phyloP scores from a whole-genome alignment of 495 filamentous ascomycete species.

The Penicillium fimorum region DNA sequence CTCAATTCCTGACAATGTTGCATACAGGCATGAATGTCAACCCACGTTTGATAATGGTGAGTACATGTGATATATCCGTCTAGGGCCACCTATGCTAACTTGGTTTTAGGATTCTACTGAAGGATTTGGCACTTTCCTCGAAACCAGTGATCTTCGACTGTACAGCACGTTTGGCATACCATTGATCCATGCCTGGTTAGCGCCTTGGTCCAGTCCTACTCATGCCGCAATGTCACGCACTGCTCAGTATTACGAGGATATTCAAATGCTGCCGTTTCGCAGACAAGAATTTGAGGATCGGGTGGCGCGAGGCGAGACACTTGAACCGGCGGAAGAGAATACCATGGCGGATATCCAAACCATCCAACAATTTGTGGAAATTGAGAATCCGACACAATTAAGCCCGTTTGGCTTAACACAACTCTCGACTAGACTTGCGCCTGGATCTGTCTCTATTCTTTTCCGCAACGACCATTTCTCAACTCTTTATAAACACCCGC shows the following conservation, averaged over 20 bases:
- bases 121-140: constrained; percentile 70
- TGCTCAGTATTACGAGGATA: constrained; percentile 83
- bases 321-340: constrained; percentile 63
- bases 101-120: constrained; percentile 39
- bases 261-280: constrained; percentile 80
- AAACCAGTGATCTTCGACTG: constrained; percentile 77
- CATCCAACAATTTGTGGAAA: constrained; percentile 75
- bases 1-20: constrained; percentile 79
- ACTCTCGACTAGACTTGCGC: constrained; percentile 60
- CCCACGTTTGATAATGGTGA: constrained; percentile 68
- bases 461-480: constrained; percentile 98
- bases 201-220: constrained; percentile 58
- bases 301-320: constrained; percentile 52
- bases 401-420: constrained; percentile 76
- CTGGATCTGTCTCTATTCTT: constrained; percentile 78
- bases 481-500: constrained; percentile 80
- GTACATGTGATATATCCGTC: constrained; percentile 11
- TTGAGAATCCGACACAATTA: constrained; percentile 77
- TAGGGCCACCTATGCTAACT: constrained; percentile 22
- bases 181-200: constrained; percentile 92
- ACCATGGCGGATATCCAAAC: constrained; percentile 74
- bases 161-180: constrained; percentile 87
- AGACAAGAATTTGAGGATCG: constrained; percentile 87
- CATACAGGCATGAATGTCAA: constrained; percentile 99
- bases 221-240: constrained; percentile 66